Conservation (phyloP, 352 stramenopile genomes). For the Phytophthora chlamydospora region DNA sequence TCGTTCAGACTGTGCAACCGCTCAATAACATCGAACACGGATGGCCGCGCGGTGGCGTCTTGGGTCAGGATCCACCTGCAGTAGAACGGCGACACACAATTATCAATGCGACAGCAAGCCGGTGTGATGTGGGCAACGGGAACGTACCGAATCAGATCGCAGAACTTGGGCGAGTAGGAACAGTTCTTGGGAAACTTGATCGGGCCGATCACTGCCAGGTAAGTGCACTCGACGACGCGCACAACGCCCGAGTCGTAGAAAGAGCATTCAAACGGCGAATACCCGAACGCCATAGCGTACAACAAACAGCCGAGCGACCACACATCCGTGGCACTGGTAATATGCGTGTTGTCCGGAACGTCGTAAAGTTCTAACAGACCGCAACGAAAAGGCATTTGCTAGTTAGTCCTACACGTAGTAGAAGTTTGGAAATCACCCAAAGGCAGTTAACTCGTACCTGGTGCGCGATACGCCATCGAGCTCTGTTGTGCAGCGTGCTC, state of each 20-base stretch:
- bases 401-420: slow-evolving; percentile 3
- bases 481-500: slow-evolving; percentile 84
- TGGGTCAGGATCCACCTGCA: slow-evolving; percentile 75
- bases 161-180: slow-evolving; percentile 63
- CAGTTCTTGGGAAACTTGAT: slow-evolving; percentile 77
- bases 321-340: slow-evolving; percentile 84
- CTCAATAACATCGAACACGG: slow-evolving; percentile 75
- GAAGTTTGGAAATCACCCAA: not conserved
- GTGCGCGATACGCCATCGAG: slow-evolving; percentile 88
- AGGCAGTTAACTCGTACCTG: slow-evolving; percentile 45
- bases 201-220: slow-evolving; percentile 84
- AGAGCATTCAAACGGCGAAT: slow-evolving; percentile 90
- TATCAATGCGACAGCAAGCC: not conserved
- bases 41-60: slow-evolving; percentile 52
- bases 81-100: slow-evolving; percentile 18
- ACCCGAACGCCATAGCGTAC: slow-evolving; percentile 90
- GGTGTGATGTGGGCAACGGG: not conserved
- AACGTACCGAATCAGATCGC: slow-evolving; percentile 74
- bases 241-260: slow-evolving; percentile 76
- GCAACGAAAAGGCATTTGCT: not conserved
- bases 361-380: slow-evolving; percentile 82
- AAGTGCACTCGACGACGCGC: slow-evolving; percentile 84
- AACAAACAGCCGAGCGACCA: slow-evolving; percentile 91
- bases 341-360: slow-evolving; percentile 67
- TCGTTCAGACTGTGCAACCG: slow-evolving; percentile 45